phyloP scores from a whole-genome alignment of 2,329 filamentous ascomycete species.

The Tolypocladium album region DNA sequence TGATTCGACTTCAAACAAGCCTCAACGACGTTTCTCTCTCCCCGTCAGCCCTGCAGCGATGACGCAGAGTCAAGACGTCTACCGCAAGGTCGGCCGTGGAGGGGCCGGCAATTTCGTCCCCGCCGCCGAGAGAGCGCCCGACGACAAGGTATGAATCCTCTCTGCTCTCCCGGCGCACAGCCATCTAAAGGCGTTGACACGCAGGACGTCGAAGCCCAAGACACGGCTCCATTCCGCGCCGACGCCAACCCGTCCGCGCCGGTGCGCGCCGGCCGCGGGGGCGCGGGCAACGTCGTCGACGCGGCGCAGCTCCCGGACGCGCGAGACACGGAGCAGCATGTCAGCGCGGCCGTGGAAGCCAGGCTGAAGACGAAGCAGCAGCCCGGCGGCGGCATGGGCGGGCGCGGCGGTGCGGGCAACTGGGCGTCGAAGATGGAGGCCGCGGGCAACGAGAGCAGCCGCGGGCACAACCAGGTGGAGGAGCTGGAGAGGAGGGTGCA shows the following conservation, averaged over 20 bases:
- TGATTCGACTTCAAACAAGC: neutral
- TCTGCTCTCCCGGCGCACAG: neutral
- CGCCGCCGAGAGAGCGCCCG: conserved; percentile 22
- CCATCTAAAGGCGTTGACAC: neutral
- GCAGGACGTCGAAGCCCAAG: neutral
- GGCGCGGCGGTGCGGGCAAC: conserved; percentile 50
- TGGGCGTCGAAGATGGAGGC: conserved; percentile 21
- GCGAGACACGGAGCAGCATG: conserved; percentile 21
- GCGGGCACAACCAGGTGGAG: conserved; percentile 17
- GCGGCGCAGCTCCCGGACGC: conserved; percentile 15
- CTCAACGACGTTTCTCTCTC: neutral
- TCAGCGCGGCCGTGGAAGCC: conserved; percentile 21
- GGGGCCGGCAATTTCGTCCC: conserved; percentile 54
- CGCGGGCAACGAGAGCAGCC: conserved; percentile 11
- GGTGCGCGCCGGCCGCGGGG: conserved; percentile 20
- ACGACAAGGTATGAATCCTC: neutral
- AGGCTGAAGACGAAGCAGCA: conserved; percentile 12
- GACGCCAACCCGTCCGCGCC: neutral
- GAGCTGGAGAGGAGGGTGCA: conserved; percentile 31
- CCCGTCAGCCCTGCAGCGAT: conserved; percentile 2
- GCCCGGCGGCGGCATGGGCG: conserved; percentile 15
- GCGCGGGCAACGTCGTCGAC: conserved; percentile 49
- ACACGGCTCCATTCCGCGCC: neutral
- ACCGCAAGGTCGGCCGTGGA: conserved; percentile 45
- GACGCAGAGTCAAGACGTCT: conserved; percentile 27